Conservation (phyloP, 768 basidiomycete genomes). For the Termitomyces sp. region DNA sequence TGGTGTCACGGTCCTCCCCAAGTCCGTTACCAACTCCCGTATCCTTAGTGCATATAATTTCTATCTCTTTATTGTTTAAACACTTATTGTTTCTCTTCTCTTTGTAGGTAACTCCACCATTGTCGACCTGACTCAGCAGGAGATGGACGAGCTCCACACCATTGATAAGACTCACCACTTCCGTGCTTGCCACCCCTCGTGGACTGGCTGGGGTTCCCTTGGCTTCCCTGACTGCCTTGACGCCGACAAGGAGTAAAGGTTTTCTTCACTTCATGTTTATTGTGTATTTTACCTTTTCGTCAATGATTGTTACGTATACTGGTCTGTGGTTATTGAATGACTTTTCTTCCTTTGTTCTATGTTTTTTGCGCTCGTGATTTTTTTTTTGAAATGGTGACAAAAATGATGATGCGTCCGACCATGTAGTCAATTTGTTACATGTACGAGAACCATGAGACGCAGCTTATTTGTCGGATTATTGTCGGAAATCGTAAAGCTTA, state of each 20-base stretch:
- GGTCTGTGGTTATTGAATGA: background rate
- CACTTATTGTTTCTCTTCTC: background rate
- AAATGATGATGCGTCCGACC: background rate
- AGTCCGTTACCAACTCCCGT: constrained; percentile 68
- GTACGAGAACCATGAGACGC: no score
- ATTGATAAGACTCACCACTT: constrained; percentile 60
- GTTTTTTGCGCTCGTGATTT: background rate
- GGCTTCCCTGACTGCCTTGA: constrained; percentile 15
- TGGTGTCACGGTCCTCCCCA: constrained; percentile 61
- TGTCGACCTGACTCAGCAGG: constrained; percentile 56
- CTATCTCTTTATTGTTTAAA: background rate
- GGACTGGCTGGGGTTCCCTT: constrained; percentile 14
- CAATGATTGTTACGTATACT: background rate
- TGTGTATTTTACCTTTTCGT: background rate
- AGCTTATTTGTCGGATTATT: background rate
- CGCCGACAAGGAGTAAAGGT: constrained; percentile 4
- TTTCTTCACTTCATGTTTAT: background rate
- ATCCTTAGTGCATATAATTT: constrained; percentile 43
- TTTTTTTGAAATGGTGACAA: background rate
- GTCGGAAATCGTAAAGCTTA: background rate
- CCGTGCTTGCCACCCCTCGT: constrained; percentile 59
- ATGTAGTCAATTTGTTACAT: background rate
- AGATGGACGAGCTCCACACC: constrained; percentile 48
- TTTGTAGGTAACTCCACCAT: constrained; percentile 50
- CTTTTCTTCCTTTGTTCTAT: no score